Conservation (phyloP, 306 rosid genomes). For the Astragalus membranaceus region DNA sequence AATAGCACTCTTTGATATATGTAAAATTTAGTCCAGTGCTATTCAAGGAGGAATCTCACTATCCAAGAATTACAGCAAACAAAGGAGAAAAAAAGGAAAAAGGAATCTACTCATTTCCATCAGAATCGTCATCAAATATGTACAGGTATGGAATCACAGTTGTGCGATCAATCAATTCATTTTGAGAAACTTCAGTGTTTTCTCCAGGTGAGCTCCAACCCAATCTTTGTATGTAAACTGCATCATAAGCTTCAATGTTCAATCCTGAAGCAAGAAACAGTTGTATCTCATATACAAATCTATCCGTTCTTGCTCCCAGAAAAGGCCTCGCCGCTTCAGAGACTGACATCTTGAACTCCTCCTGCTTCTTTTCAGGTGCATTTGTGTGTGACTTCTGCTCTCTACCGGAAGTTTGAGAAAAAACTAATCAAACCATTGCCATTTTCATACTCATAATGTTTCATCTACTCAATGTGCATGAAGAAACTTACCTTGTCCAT, state of each 20-base stretch:
- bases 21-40: too few species aligned
- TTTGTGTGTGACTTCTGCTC: conserved; percentile 25
- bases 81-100: not conserved
- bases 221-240: conserved; percentile 68
- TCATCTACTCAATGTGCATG: conserved; percentile 9
- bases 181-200: conserved; percentile 34
- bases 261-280: conserved; percentile 85
- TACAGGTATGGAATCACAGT: conserved; percentile 56
- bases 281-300: conserved; percentile 65
- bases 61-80: too few species aligned
- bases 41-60: too few species aligned
- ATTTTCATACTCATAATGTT: not conserved
- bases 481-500: conserved; percentile 34
- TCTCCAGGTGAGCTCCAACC: conserved; percentile 63
- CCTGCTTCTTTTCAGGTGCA: conserved; percentile 40
- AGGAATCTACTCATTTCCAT: conserved; percentile 37
- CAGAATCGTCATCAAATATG: conserved; percentile 60
- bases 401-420: conserved; percentile 30
- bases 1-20: too few species aligned
- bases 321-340: conserved; percentile 67
- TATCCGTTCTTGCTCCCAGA: conserved; percentile 53
- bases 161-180: conserved; percentile 29
- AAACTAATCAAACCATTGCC: not conserved
- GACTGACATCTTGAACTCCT: conserved; percentile 45
- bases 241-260: conserved; percentile 80